Evolutionary conservation across 2,329 filamentous ascomycete species (phyloP), one percentile per base, ranked within the genome.

Genomic region (Exophiala alcalophila): DNA sequence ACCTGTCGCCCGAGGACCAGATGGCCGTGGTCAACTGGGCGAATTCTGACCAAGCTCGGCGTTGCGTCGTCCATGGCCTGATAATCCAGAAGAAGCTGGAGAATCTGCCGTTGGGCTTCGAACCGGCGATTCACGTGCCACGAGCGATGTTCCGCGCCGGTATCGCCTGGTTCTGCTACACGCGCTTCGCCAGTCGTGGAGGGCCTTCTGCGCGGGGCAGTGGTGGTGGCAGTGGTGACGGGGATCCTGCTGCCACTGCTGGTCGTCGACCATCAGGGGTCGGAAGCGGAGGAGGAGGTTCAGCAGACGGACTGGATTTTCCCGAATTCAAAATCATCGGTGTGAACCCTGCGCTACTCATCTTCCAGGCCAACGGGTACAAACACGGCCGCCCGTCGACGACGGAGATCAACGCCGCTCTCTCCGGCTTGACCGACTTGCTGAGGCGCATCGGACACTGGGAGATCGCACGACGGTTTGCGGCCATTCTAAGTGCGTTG

Each of bases 401-500:
- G 21, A 49, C 53, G 4, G 55, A 59, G 35, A 39, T 56, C 12
- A 54, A 58, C 30, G 54, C 58, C 12, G 42, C 45, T 11, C 31
- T 61, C 5, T 56, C 57, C 35, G 54, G 53, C 3, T 35, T 59
- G 34, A 53, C 55, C 16, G 57, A 59, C 26, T 41, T 59, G 10
- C 44, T 60, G 19, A 50, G 54, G 19, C 52, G 57, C 2, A 54
- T 57, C 27, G 57, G 57, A 1, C 52, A 57, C 26, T 60, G 58
- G 58, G 56, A 50, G 19, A 60, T 60, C 35, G 59, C 57, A 2
- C 44, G 53, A 18, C 46, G 51, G 18, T 59, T 60, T 50, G 52
- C 58, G 1, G 44, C 43, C 15, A 55, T 58, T 5, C 44, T 60
- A 11, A 49, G 44, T 16, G 51, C 45, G 11, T 31, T 54, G 18